These are phyloP conservation scores for Botryosphaeria dothidea DNA, from an alignment of 2,329 filamentous ascomycete genomes.

Conservation along the genomic window DNA sequence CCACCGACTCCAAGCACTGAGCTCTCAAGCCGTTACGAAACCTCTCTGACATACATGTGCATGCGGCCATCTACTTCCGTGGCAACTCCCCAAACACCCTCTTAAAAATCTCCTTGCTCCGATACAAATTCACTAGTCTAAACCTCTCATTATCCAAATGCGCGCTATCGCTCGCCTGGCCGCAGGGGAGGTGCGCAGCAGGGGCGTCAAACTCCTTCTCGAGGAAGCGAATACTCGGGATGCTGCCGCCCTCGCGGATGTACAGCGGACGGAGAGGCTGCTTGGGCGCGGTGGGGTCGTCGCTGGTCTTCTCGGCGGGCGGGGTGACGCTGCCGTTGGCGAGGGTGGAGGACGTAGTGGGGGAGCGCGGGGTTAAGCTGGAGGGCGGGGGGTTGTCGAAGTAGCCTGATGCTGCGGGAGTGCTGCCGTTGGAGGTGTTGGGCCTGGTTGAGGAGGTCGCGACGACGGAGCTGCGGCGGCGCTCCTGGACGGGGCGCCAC, in stretches of 20 bases:
- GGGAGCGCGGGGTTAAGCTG: constrained; percentile 35
- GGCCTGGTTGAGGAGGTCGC: not conserved
- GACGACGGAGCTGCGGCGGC: constrained; percentile 27
- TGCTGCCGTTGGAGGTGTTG: constrained; percentile 21
- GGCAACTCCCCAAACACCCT: constrained; percentile 74
- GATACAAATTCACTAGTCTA: constrained; percentile 81
- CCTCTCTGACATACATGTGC: too few relatives aligned
- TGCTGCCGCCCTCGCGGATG: constrained; percentile 93
- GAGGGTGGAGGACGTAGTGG: constrained; percentile 54
- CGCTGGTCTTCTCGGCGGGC: constrained; percentile 25
- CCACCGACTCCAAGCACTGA: too few relatives aligned
- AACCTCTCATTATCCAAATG: constrained; percentile 96
- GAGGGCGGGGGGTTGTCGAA: not conserved
- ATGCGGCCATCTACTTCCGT: constrained; percentile 29
- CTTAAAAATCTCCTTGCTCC: constrained; percentile 88
- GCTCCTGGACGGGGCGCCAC: constrained; percentile 64
- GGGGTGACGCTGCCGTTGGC: constrained; percentile 45
- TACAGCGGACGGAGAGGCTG: constrained; percentile 68
- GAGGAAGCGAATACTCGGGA: constrained; percentile 89
- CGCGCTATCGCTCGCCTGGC: constrained; percentile 89
- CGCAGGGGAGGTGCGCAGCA: constrained; percentile 89
- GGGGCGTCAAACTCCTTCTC: constrained; percentile 93
- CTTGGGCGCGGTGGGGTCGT: constrained; percentile 27
- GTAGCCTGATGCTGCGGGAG: not conserved
- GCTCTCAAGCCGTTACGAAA: too few relatives aligned